phyloP scores from a whole-genome alignment of 139 green algal species.

The Closterium sp. region DNA sequence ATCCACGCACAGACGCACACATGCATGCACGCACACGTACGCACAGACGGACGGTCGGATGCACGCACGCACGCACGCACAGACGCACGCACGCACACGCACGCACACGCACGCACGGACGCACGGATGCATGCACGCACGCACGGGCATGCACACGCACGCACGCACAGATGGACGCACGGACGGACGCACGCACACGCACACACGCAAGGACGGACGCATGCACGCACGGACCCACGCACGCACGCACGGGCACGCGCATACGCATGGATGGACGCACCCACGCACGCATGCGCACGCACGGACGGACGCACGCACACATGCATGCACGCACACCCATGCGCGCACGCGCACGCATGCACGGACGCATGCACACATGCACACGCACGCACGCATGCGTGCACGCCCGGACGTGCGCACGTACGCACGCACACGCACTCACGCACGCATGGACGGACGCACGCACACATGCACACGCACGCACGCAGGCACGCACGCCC shows the following conservation, averaged over 20 bases:
- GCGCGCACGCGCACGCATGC: not conserved
- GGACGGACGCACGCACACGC: not conserved
- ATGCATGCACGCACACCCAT: not conserved
- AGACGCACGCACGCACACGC: too few relatives aligned
- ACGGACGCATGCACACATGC: not conserved
- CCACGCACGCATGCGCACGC: not conserved
- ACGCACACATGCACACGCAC: not conserved
- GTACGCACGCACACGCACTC: not conserved
- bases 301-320: not conserved
- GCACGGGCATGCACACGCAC: not conserved
- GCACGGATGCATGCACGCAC: not conserved
- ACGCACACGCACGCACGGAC: not conserved
- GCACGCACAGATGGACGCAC: not conserved
- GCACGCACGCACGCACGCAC: not conserved
- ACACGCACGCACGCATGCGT: not conserved
- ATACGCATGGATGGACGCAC: not conserved
- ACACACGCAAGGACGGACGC: not conserved
- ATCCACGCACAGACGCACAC: not conserved
- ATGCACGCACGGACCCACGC: not conserved
- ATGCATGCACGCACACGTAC: not conserved
- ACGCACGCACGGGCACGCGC: not conserved
- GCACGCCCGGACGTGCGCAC: not conserved
- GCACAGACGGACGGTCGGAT: not conserved
- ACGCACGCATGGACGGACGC: not conserved
- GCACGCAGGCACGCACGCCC: not conserved